These are phyloP conservation scores for Xylaria sp. DNA, from an alignment of 2,329 filamentous ascomycete species.

Conservation along the genomic window DNA sequence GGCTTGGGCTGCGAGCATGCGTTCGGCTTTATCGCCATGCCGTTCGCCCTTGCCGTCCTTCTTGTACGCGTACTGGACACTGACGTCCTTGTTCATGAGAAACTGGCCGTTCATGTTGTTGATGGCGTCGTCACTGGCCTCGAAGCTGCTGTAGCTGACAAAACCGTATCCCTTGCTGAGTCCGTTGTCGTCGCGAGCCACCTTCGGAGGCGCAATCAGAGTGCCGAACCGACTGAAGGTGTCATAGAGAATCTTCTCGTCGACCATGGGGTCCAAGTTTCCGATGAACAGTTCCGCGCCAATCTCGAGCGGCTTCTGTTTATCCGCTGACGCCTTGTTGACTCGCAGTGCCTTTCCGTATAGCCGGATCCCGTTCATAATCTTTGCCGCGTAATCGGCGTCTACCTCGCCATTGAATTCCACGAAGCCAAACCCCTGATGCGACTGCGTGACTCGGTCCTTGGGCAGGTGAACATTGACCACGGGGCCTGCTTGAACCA, in stretches of 20 bases:
- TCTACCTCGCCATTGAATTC: slow-evolving; percentile 95
- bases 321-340: slow-evolving; percentile 89
- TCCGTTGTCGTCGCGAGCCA: slow-evolving; percentile 82
- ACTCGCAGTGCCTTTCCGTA: slow-evolving; percentile 94
- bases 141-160: slow-evolving; percentile 87
- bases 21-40: slow-evolving; percentile 89
- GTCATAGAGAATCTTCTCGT: slow-evolving; percentile 93
- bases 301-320: slow-evolving; percentile 87
- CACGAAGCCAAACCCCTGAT: slow-evolving; percentile 98
- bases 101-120: slow-evolving; percentile 94
- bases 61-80: slow-evolving; percentile 98
- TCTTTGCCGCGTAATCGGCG: slow-evolving; percentile 91
- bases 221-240: slow-evolving; percentile 88
- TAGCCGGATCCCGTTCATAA: slow-evolving; percentile 92
- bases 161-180: slow-evolving; percentile 95
- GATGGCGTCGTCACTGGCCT: slow-evolving; percentile 86
- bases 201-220: slow-evolving; percentile 79
- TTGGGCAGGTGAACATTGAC: slow-evolving; percentile 98
- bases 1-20: slow-evolving; percentile 84
- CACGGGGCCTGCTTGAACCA: slow-evolving; percentile 95
- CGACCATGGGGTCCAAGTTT: slow-evolving; percentile 88
- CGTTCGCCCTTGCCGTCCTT: slow-evolving; percentile 97
- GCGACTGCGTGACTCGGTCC: slow-evolving; percentile 92
- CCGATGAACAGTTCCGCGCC: slow-evolving; percentile 96
- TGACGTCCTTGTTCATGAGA: slow-evolving; percentile 93